A percentile compares a stretch with the other conserved stretches of the same genome.
These are phyloP conservation scores for Solanum pimpinellifolium DNA, from an alignment of 257 asterid genomes.

Conservation along the genomic window DNA sequence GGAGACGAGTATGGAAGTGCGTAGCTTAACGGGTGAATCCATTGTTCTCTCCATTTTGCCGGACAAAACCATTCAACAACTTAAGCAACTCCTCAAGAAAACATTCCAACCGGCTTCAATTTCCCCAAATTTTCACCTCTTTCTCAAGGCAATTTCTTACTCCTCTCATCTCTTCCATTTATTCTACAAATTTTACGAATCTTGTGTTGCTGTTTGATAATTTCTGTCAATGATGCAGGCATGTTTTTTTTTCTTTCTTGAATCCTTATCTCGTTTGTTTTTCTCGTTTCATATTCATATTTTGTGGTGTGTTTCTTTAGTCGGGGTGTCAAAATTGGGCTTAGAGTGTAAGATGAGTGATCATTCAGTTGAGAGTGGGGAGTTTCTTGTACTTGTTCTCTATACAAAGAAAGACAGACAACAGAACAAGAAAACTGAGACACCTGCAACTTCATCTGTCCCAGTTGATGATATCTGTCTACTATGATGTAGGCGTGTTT, in stretches of 20 bases:
- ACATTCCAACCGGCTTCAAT: slow-evolving; percentile 46
- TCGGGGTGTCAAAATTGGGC: slow-evolving; percentile 74
- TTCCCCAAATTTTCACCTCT: slow-evolving; percentile 73
- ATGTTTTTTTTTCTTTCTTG: background rate
- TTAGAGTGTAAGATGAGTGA: slow-evolving; percentile 43
- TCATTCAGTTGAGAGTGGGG: slow-evolving; percentile 28
- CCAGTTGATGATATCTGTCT: background rate
- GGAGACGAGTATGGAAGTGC: slow-evolving; percentile 37
- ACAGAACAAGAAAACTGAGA: slow-evolving; percentile 20
- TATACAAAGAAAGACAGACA: slow-evolving; percentile 42
- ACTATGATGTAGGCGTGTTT: background rate
- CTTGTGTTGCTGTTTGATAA: background rate
- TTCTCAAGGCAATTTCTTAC: slow-evolving; percentile 38
- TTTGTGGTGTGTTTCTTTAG: background rate
- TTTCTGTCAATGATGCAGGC: background rate
- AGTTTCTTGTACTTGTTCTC: slow-evolving; percentile 63
- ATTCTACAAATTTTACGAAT: background rate
- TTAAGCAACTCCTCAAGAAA: slow-evolving; percentile 46
- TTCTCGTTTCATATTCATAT: background rate
- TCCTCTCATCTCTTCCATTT: background rate
- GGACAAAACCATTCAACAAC: slow-evolving; percentile 39
- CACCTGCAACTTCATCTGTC: background rate
- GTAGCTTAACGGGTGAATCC: slow-evolving; percentile 69
- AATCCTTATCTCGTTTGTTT: background rate
- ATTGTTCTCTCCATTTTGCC: slow-evolving; percentile 23